phyloP scores from a whole-genome alignment of 345 rosid species.

The Populus davidiana region DNA sequence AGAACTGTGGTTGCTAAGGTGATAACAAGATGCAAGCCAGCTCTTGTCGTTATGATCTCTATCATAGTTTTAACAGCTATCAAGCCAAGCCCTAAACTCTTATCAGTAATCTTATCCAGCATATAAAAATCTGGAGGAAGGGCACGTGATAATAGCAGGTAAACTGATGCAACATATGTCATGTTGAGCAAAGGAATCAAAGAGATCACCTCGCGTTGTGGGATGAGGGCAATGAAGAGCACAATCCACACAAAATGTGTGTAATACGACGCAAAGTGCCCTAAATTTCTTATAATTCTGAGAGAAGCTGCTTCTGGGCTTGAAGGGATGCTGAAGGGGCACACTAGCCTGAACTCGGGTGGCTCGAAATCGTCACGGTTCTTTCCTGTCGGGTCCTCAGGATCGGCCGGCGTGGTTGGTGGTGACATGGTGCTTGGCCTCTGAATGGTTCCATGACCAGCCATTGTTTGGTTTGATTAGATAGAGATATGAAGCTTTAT shows the following conservation, averaged over 20 bases:
- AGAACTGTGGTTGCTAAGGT: constrained; percentile 24
- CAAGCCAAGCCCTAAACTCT: constrained; percentile 15
- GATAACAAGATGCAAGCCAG: constrained; percentile 23
- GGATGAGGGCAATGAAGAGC: constrained; percentile 25
- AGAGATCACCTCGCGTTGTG: constrained; percentile 18
- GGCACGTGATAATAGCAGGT: constrained; percentile 10
- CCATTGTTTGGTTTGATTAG: neutral
- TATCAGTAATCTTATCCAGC: constrained; percentile 8
- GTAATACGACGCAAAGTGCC: constrained; percentile 22
- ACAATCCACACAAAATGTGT: constrained; percentile 25
- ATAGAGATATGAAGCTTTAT: too few species aligned
- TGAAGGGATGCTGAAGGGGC: constrained; percentile 14
- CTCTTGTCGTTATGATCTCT: constrained; percentile 15
- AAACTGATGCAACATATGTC: constrained; percentile 15
- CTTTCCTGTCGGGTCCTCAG: neutral
- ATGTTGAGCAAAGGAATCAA: constrained; percentile 12
- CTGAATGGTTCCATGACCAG: neutral
- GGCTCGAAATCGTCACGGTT: neutral
- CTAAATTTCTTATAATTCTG: constrained; percentile 20
- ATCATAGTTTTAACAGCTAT: constrained; percentile 7
- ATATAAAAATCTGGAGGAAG: constrained; percentile 13
- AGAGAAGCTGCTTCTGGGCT: constrained; percentile 15
- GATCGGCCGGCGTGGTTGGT: neutral
- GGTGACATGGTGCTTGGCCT: neutral
- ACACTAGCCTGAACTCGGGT: neutral